Conservation (phyloP, 371 early-diverging fungal genomes). For the Mucor sp. region DNA sequence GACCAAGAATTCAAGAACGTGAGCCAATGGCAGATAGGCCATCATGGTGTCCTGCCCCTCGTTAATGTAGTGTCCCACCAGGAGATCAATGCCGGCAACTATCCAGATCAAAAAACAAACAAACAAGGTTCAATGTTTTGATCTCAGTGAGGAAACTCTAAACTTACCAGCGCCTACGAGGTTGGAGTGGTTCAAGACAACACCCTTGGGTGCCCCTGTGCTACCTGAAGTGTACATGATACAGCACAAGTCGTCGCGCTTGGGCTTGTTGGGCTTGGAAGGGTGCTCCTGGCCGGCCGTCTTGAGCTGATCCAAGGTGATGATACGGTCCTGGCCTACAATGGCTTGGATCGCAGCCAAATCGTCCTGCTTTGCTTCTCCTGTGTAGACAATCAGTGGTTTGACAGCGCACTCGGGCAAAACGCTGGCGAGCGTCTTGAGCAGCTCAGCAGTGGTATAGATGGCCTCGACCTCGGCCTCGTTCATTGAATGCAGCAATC, state of each 20-base stretch:
- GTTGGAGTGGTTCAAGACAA: constrained; percentile 56
- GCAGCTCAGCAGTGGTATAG: constrained; percentile 63
- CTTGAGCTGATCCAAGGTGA: constrained; percentile 76
- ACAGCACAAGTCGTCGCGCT: constrained; percentile 70
- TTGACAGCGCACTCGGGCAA: constrained; percentile 60
- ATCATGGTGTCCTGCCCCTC: constrained; percentile 66
- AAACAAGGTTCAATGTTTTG: constrained; percentile 11
- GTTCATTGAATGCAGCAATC: constrained; percentile 61
- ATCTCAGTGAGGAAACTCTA: background rate
- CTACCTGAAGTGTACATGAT: constrained; percentile 98
- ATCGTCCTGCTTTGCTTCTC: constrained; percentile 26
- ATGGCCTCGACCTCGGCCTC: constrained; percentile 62
- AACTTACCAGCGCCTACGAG: constrained; percentile 59
- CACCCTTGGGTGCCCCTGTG: constrained; percentile 72
- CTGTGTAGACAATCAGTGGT: constrained; percentile 51
- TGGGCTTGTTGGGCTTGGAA: constrained; percentile 66
- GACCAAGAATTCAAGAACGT: constrained; percentile 74
- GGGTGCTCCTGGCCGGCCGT: constrained; percentile 77
- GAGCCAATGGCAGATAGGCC: constrained; percentile 85
- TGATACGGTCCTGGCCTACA: constrained; percentile 26
- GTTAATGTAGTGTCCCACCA: constrained; percentile 69
- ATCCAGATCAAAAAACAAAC: constrained; percentile 1
- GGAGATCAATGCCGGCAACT: constrained; percentile 75
- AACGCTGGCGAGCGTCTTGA: constrained; percentile 63
- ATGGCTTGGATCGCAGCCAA: constrained; percentile 23